Percentiles rank a stretch among this genome's conserved stretches.
Conservation (phyloP, 148 eudicot species). For the Rhododendron mucronatum region DNA sequence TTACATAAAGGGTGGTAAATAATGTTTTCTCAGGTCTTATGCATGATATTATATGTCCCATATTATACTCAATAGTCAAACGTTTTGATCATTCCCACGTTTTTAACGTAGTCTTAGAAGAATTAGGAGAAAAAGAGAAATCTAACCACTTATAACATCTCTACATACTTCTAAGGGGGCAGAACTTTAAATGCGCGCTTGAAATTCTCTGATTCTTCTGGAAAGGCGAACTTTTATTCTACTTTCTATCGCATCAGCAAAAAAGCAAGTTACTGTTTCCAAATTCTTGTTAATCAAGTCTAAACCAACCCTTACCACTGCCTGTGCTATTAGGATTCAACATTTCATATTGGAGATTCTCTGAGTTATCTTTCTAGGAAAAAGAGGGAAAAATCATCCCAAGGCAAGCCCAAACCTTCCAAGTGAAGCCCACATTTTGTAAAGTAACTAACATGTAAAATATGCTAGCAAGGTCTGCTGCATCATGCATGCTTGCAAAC, state of each 20-base stretch:
- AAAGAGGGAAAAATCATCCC: neutral
- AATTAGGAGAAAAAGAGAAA: neutral
- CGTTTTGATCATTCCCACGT: neutral
- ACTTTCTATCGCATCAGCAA: neutral
- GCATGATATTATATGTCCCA: neutral
- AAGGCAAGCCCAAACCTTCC: conserved; percentile 30
- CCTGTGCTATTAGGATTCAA: neutral
- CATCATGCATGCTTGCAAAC: conserved; percentile 7
- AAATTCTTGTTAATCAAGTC: neutral
- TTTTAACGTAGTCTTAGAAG: neutral
- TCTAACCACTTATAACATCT: neutral
- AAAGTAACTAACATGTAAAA: conserved; percentile 16
- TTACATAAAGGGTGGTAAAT: neutral
- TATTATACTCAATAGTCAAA: neutral
- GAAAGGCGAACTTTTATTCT: neutral
- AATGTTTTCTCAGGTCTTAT: neutral
- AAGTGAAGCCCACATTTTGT: conserved; percentile 10
- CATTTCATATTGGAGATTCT: neutral
- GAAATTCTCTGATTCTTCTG: neutral
- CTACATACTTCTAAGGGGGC: neutral
- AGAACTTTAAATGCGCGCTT: neutral
- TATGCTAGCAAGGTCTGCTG: neutral
- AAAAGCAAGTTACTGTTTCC: neutral
- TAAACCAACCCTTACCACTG: neutral
- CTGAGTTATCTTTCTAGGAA: neutral